Evolutionary conservation across 208 protist species (phyloP), one percentile per base, ranked within the genome.

Genomic region (Leishmania lainsoni): DNA sequence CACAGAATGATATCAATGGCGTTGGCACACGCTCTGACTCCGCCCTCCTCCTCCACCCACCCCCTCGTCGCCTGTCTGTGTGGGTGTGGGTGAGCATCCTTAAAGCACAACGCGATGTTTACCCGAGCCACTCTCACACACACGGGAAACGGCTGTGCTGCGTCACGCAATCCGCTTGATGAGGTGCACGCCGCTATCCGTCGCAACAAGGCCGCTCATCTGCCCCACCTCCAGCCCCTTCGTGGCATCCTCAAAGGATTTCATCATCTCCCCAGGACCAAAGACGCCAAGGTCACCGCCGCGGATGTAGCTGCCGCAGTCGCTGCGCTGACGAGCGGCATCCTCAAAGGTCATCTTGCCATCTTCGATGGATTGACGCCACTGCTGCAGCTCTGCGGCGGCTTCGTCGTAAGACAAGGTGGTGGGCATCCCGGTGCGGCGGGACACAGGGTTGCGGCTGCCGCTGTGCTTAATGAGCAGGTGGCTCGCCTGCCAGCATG

Each of bases 241-340:
- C 8, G 93, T 88, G 59, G 94, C 94, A 56, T 98, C 95, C 78
- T 98, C 97, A 76, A 98, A 99, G 1, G 96, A 89, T 84, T 96
- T 96, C 94, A 98, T 97, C 97, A 99, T 99, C 87, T 98, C 89
- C 4, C 97, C 97, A 2, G 87, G 91, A 20, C 91, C 93, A 82
- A 99, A 99, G 49, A 77, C 83, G 75, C 95, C 95, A 52, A 99
- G 86, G 81, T 99, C 96, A 16, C 97, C 97, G 66, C 88, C 87
- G 32, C 85, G 88, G 51, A 80, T 85, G 79, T 89, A 97, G 77
- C 92, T 97, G 54, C 92, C 90, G 85, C 97, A 99, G 87, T 99
- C 97, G 82, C 93, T 97, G 87, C 95, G 92, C 84, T 93, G 79
- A 12, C 70, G 77, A 16, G 96, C 96, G 5, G 95, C 91, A 20